Percentiles rank a stretch among this genome's conserved stretches.
Evolutionary conservation across 352 stramenopile species (phyloP).

Genomic region (Pythium aphanidermatum): DNA sequence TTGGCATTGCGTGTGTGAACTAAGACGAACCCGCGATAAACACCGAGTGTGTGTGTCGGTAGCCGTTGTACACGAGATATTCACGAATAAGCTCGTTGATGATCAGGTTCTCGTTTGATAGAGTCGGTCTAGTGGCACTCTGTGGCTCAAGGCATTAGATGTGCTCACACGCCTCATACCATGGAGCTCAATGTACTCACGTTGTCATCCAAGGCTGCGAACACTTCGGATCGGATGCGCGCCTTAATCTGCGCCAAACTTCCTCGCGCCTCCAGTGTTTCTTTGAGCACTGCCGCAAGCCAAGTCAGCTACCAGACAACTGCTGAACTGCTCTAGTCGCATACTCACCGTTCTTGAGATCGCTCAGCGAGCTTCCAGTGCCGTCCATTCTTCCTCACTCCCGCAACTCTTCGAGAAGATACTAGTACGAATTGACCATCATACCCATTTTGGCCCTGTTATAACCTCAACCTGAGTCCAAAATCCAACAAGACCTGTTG

Average conservation of each 20-base stretch:
- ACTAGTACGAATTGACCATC: not conserved
- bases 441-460: not conserved
- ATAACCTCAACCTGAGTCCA: too few species aligned
- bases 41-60: slow-evolving; percentile 83
- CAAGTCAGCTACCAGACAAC: not conserved
- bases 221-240: slow-evolving; percentile 81
- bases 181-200: slow-evolving; percentile 15
- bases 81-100: slow-evolving; percentile 94
- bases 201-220: slow-evolving; percentile 75
- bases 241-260: slow-evolving; percentile 80
- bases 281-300: slow-evolving; percentile 56
- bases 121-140: slow-evolving; percentile 55
- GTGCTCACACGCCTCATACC: not conserved
- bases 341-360: slow-evolving; percentile 19
- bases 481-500: too few species aligned
- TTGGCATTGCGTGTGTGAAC: not conserved
- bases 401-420: slow-evolving; percentile 4
- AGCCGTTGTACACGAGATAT: slow-evolving; percentile 94
- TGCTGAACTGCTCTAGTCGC: not conserved
- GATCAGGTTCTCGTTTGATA: slow-evolving; percentile 91
- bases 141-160: too few species aligned
- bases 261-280: slow-evolving; percentile 70
- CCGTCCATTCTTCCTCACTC: slow-evolving; percentile 5
- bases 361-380: slow-evolving; percentile 12
- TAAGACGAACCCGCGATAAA: slow-evolving; percentile 67